A percentile compares a stretch with the other conserved stretches of the same genome.
Conservation (phyloP, 2,329 filamentous ascomycete genomes). For the Aspergillus sp. region DNA sequence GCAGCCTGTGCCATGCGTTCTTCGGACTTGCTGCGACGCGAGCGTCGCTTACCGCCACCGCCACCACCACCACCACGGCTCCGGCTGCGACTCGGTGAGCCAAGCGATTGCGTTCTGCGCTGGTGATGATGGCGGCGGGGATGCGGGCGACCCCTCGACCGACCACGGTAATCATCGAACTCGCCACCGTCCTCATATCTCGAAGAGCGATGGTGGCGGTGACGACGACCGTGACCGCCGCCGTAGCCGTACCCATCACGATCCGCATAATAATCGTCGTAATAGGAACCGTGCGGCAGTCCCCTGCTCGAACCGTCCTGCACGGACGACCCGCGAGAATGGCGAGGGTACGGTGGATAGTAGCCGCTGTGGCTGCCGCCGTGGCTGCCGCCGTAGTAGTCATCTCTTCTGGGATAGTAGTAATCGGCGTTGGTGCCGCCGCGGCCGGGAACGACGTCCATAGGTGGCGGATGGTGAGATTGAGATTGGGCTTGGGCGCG, state of each 20-base stretch:
- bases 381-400: conserved; percentile 34
- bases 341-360: conserved; percentile 12
- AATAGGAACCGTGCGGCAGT: neutral
- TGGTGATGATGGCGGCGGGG: conserved; percentile 16
- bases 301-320: neutral
- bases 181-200: conserved; percentile 17
- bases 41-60: neutral
- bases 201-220: conserved; percentile 13
- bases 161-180: conserved; percentile 36
- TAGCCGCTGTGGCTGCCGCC: conserved; percentile 27
- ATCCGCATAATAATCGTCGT: conserved; percentile 32
- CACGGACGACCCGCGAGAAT: neutral
- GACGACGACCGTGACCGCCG: conserved; percentile 33
- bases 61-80: conserved; percentile 44
- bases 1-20: conserved; percentile 73
- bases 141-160: conserved; percentile 7
- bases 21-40: conserved; percentile 40
- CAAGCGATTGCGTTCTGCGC: conserved; percentile 39
- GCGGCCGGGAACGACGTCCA: conserved; percentile 36
- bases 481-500: conserved; percentile 13
- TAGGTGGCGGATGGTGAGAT: neutral
- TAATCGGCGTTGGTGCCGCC: conserved; percentile 71
- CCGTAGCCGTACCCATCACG: conserved; percentile 35
- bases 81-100: conserved; percentile 43
- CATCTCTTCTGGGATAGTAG: conserved; percentile 58